Conservation (phyloP, 2,329 filamentous ascomycete species). For the Pestalotiopsis sp. region DNA sequence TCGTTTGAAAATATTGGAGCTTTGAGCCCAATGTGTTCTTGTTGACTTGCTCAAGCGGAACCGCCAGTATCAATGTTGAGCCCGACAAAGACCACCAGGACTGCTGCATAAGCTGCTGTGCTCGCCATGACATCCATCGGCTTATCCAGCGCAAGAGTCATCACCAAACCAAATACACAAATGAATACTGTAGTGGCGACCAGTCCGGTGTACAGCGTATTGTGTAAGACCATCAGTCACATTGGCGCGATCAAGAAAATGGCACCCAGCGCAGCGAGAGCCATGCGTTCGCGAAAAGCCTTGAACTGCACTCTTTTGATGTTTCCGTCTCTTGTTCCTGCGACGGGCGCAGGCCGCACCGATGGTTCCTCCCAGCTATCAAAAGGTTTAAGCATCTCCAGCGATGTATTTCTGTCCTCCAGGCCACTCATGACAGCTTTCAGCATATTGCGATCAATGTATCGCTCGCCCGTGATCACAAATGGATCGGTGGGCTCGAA, state of each 20-base stretch:
- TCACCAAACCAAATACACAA: constrained; percentile 17
- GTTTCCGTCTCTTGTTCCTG: constrained; percentile 15
- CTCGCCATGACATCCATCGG: constrained; percentile 20
- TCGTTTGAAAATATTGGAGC: no score
- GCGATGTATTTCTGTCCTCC: background rate
- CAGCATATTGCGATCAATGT: constrained; percentile 16
- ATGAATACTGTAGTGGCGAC: constrained; percentile 21
- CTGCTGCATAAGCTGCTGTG: constrained; percentile 21
- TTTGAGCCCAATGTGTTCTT: background rate
- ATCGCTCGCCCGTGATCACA: constrained; percentile 18
- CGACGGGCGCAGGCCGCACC: background rate
- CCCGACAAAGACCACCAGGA: constrained; percentile 21
- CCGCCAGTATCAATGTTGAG: background rate
- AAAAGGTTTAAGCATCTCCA: background rate
- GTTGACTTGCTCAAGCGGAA: background rate
- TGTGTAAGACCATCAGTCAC: constrained; percentile 25
- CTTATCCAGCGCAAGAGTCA: constrained; percentile 17
- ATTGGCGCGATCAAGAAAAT: constrained; percentile 24
- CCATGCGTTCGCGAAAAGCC: constrained; percentile 11
- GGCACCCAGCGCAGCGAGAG: constrained; percentile 13
- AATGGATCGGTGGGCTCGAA: constrained; percentile 16
- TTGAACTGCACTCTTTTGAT: background rate
- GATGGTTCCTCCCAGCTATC: background rate
- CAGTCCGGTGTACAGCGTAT: constrained; percentile 9
- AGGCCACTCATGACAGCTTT: background rate